phyloP scores from a whole-genome alignment of 139 green algal species.

The Ettlia oleoabundans region DNA sequence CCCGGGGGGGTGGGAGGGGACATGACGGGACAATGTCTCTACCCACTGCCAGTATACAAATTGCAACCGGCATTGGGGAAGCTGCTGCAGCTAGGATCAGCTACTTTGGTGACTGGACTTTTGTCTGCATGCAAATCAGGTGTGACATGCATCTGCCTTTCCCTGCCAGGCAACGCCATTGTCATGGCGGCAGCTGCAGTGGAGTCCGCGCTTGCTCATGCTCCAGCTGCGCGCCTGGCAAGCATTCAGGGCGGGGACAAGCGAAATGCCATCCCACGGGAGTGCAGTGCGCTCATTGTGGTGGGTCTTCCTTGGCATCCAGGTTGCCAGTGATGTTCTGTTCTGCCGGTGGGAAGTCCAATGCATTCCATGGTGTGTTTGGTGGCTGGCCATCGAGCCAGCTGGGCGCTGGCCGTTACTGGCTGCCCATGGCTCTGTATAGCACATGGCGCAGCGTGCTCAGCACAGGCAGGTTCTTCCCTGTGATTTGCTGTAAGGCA shows the following conservation, averaged over 20 bases:
- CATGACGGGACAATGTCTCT: too few relatives aligned
- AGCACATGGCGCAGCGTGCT: too few relatives aligned
- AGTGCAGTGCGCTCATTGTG: conserved; percentile 50
- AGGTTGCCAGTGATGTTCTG: too few relatives aligned
- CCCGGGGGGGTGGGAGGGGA: too few relatives aligned
- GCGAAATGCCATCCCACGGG: conserved; percentile 78
- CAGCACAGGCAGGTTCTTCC: too few relatives aligned
- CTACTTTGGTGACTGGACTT: too few relatives aligned
- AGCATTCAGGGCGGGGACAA: conserved; percentile 71
- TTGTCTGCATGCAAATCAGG: neutral
- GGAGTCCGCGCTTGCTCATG: conserved; percentile 6
- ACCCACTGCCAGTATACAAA: too few relatives aligned
- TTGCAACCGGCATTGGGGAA: too few relatives aligned
- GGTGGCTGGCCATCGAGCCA: neutral
- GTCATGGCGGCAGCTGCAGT: conserved; percentile 34
- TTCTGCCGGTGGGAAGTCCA: neutral
- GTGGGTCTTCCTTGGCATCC: conserved; percentile 33
- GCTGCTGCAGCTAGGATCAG: too few relatives aligned
- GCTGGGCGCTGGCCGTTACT: too few relatives aligned
- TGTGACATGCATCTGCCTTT: neutral
- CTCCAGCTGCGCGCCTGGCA: conserved; percentile 42
- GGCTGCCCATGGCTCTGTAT: too few relatives aligned
- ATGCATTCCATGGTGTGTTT: neutral
- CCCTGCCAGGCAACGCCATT: conserved; percentile 54
- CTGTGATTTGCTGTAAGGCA: neutral